A percentile compares a stretch with the other conserved stretches of the same genome.
These are phyloP conservation scores for Amphirosellinia nigrospora DNA, from an alignment of 495 filamentous ascomycete genomes.

Conservation along the genomic window DNA sequence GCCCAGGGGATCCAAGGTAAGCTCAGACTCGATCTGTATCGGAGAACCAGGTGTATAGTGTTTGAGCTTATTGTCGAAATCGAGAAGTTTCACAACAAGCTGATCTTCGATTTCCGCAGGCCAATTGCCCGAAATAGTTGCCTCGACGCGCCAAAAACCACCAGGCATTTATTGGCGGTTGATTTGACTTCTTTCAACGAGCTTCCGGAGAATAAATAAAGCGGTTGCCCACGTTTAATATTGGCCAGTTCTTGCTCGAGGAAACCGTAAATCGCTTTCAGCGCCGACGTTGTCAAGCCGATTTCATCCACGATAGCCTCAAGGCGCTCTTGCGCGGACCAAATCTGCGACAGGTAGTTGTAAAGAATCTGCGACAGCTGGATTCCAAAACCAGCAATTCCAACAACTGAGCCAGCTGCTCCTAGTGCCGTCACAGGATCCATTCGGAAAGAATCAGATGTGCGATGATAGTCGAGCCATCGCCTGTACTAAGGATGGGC, in stretches of 20 bases:
- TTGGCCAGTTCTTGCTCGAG: background rate
- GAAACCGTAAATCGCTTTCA: background rate
- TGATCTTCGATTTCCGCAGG: background rate
- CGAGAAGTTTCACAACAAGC: background rate
- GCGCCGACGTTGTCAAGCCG: background rate
- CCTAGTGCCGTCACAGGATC: constrained; percentile 1
- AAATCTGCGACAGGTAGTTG: background rate
- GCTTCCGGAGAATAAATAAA: constrained; percentile 2
- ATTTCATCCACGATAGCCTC: background rate
- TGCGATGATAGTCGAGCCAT: background rate
- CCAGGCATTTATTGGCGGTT: background rate
- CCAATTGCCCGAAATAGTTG: background rate
- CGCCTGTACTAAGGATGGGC: background rate
- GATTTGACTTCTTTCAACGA: background rate
- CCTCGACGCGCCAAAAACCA: constrained; percentile 2
- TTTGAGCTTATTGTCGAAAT: background rate
- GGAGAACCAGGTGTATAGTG: background rate
- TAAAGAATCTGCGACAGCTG: background rate
- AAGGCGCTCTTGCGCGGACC: background rate
- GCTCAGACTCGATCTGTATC: background rate
- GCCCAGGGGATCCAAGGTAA: background rate
- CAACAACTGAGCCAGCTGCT: constrained; percentile 6
- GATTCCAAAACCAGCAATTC: background rate
- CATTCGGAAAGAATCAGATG: background rate
- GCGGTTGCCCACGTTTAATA: background rate